Evolutionary conservation across 768 basidiomycete genomes (phyloP).

Genomic region (Krasilnikovozyma curviuscula): DNA sequence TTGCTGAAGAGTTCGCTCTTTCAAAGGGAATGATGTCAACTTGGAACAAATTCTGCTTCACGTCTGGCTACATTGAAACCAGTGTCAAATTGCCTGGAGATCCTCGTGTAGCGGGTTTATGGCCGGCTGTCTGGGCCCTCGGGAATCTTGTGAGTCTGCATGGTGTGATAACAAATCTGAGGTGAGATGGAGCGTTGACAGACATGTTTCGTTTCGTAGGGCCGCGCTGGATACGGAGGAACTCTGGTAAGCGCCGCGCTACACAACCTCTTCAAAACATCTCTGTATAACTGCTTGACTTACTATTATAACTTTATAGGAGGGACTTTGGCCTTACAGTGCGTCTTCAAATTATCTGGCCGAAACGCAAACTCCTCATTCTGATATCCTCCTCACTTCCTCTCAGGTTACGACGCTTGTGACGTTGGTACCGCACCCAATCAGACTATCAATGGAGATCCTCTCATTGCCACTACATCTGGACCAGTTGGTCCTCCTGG

Average conservation of each 20-base stretch:
- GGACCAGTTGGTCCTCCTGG: neutral
- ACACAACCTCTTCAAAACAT: too few relatives aligned
- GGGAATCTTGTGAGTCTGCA: slow-evolving; percentile 46
- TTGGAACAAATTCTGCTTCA: slow-evolving; percentile 29
- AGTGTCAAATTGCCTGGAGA: slow-evolving; percentile 1
- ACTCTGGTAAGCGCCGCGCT: too few relatives aligned
- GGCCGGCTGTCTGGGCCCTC: slow-evolving; percentile 36
- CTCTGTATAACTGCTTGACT: too few relatives aligned
- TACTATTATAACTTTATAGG: too few relatives aligned
- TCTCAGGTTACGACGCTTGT: slow-evolving; percentile 8
- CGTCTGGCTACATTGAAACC: slow-evolving; percentile 5
- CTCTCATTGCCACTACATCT: neutral
- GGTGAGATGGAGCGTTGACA: too few relatives aligned
- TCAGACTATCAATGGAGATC: slow-evolving; percentile 3
- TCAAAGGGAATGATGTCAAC: slow-evolving; percentile 12
- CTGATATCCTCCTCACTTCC: neutral
- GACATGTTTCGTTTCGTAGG: too few relatives aligned
- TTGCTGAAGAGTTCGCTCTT: too few relatives aligned
- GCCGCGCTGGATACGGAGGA: too few relatives aligned
- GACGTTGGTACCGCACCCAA: slow-evolving; percentile 22
- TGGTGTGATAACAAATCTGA: too few relatives aligned
- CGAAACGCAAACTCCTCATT: too few relatives aligned
- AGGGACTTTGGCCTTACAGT: slow-evolving; percentile 1
- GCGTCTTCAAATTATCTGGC: neutral
- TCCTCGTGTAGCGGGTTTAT: slow-evolving; percentile 1